Evolutionary conservation across 306 rosid species (phyloP).

Genomic region (Benincasa hispida): DNA sequence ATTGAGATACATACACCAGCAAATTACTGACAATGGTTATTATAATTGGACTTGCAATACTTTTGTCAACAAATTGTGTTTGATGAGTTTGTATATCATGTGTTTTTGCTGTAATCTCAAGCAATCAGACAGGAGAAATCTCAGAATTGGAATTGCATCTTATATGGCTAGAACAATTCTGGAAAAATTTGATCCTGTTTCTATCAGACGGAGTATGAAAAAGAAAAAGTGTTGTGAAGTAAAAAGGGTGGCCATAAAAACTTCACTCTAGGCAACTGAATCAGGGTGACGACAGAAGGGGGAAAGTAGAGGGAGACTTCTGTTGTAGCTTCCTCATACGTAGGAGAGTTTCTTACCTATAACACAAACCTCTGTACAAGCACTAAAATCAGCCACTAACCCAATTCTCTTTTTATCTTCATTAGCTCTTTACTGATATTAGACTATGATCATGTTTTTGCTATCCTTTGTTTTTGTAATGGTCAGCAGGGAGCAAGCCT

Average conservation of each 20-base stretch:
- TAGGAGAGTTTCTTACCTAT: not conserved
- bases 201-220: not conserved
- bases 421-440: not conserved
- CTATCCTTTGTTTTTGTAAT: conserved; percentile 8
- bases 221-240: not conserved
- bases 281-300: not conserved
- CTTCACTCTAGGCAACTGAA: not conserved
- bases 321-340: not conserved
- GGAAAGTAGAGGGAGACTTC: not conserved
- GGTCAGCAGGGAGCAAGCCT: conserved; percentile 61
- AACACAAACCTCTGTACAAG: conserved; percentile 2
- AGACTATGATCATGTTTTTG: not conserved
- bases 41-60: not conserved
- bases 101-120: not conserved
- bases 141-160: conserved; percentile 8
- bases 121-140: not conserved
- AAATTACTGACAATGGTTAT: not conserved
- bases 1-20: not conserved
- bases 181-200: not conserved
- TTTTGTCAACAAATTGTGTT: not conserved
- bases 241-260: not conserved
- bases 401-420: conserved; percentile 10
- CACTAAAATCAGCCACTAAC: conserved; percentile 22
- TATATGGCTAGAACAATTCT: not conserved
- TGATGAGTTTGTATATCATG: not conserved